Base-by-base conservation (phyloP, 805 yeast species). In the Limtongia smithiae region DNA sequence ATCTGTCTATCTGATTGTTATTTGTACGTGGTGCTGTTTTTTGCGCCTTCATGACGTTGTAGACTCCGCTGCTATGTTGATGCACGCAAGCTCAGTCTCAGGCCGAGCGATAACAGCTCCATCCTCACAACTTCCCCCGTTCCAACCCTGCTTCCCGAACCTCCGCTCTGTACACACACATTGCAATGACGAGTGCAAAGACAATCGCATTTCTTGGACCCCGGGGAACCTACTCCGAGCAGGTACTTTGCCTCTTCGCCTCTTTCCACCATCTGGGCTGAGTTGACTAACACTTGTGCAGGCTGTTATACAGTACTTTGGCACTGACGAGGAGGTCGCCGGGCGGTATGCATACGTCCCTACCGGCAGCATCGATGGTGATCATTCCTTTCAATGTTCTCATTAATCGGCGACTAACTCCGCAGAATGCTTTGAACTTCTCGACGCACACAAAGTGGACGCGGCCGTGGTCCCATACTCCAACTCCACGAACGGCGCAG, bases 401-500 rank as follows among this genome's bases (percentile, higher is more conserved):
- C 51, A 20, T 59, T 43, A 48, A 76, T 77, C 1, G 79, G 78
- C 46, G 51, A 65, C 3, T 67, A 74, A 6, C 79, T 79, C 22
- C 69, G 9, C 68, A 14, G 80, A 78, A 21, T 91, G 97, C 63
- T 85, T 91, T 64, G 70, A 73, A 41, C 65, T 71, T 1, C 68
- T 83, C 8, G 66, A 74, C 30, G 58, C 66, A 2, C 68, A 71
- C 9, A 68, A 68, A 17, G 81, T 80, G n/a, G 82, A 81, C 45
- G 81, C 71, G 62, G 82, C 91, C 0, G 83, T 89, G 9, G 84
- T 93, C 2, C 98, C 98, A 1, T 78, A 87, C 59, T 97, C 91
- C 61, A 91, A 91, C 69, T 89, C 97, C 2, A 84, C 97, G 1
- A 93, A 91, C 66, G 98, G 98, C 0, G 90, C 84, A 58, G 98